These are phyloP conservation scores for Penstemon eatonii DNA, from an alignment of 257 asterid genomes.

Conservation along the genomic window DNA sequence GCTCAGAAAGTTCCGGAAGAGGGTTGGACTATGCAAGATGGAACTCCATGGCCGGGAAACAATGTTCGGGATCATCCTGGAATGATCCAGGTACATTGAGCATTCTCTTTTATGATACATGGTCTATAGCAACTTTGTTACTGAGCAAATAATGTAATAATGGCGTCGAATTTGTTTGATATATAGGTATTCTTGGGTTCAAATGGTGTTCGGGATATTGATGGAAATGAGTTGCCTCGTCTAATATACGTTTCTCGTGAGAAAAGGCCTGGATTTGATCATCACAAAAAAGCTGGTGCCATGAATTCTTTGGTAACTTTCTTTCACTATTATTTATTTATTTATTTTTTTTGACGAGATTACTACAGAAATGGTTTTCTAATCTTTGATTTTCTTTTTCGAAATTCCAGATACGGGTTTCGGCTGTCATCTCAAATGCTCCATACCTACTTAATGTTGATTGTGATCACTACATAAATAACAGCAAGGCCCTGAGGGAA, in stretches of 20 bases:
- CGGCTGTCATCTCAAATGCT: conserved; percentile 71
- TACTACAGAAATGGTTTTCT: conserved; percentile 1
- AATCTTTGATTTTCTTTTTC: conserved; percentile 2
- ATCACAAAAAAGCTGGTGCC: conserved; percentile 93
- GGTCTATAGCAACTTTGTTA: background rate
- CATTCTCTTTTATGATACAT: background rate
- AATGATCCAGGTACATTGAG: conserved; percentile 76
- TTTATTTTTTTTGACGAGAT: background rate
- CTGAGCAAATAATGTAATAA: background rate
- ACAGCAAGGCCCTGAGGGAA: conserved; percentile 71
- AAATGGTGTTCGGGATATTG: conserved; percentile 76
- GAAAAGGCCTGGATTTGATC: conserved; percentile 89
- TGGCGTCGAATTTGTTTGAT: conserved; percentile 4
- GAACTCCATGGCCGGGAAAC: conserved; percentile 93
- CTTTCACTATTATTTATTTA: background rate
- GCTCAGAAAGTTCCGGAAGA: conserved; percentile 91
- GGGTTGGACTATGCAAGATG: conserved; percentile 96
- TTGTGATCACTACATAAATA: conserved; percentile 69
- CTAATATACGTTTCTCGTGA: conserved; percentile 93
- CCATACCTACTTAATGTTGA: conserved; percentile 71
- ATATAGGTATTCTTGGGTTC: conserved; percentile 70
- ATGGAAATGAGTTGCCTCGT: conserved; percentile 84
- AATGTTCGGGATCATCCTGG: conserved; percentile 89
- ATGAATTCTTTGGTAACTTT: conserved; percentile 80
- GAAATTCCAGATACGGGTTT: conserved; percentile 53